These are phyloP conservation scores for Ceratobasidium sp. DNA, from an alignment of 1,284 basidiomycete species.

Conservation along the genomic window DNA sequence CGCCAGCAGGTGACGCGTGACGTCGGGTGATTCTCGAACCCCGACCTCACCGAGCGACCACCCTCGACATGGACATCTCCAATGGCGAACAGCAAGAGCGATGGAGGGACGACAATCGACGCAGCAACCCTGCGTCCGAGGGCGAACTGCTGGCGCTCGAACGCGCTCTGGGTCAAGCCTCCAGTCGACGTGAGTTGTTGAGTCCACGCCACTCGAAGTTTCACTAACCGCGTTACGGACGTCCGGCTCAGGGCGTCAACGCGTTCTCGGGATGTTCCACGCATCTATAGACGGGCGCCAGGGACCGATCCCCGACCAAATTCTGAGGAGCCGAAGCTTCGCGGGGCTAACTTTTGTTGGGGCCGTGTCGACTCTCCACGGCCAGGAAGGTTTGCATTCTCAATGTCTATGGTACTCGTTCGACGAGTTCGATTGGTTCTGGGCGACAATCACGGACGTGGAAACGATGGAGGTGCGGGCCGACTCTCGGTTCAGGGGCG, in stretches of 20 bases:
- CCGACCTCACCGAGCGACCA: background rate
- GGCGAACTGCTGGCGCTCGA: background rate
- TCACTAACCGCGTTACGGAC: no score
- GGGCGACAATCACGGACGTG: background rate
- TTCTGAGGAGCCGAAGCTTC: background rate
- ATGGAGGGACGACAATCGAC: background rate
- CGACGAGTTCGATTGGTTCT: slow-evolving; percentile 25
- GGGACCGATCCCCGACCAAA: background rate
- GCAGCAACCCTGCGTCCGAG: slow-evolving; percentile 20
- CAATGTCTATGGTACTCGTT: slow-evolving; percentile 12
- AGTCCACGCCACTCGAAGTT: no score
- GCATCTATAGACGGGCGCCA: background rate
- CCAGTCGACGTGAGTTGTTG: background rate
- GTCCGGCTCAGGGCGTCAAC: background rate
- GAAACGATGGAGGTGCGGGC: background rate
- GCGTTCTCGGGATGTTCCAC: background rate
- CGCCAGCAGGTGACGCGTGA: background rate
- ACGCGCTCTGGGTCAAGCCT: background rate
- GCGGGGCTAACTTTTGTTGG: background rate
- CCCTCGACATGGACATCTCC: background rate
- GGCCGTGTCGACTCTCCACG: slow-evolving; percentile 5
- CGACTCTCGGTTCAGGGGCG: slow-evolving; percentile 3
- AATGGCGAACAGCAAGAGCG: background rate
- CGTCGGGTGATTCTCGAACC: background rate
- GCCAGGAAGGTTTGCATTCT: slow-evolving; percentile 1